phyloP scores from a whole-genome alignment of 345 rosid species.

The Murraya koenigii region DNA sequence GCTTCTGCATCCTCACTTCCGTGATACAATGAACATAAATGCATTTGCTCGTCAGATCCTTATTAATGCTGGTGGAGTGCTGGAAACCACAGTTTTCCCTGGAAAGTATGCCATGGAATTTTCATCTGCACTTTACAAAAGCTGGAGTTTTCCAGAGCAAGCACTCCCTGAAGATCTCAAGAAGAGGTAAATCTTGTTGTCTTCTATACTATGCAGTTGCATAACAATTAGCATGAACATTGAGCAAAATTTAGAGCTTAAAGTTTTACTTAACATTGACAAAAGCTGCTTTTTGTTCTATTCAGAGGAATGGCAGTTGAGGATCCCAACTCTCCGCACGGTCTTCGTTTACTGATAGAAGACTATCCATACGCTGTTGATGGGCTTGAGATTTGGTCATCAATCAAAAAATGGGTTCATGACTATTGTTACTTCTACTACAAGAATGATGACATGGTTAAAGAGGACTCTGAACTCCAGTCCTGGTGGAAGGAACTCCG shows the following conservation, averaged over 20 bases:
- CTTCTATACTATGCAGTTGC: background rate
- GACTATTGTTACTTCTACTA: conserved; percentile 57
- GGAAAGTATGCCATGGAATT: conserved; percentile 63
- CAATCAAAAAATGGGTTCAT: conserved; percentile 61
- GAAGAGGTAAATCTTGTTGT: conserved; percentile 45
- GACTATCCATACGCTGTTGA: conserved; percentile 82
- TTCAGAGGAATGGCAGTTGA: conserved; percentile 70
- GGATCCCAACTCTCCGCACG: conserved; percentile 52
- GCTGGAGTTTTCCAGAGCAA: conserved; percentile 64
- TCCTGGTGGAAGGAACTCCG: conserved; percentile 71
- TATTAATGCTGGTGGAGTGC: conserved; percentile 58
- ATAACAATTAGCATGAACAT: background rate
- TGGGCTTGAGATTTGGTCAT: conserved; percentile 74
- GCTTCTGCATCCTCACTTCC: conserved; percentile 79
- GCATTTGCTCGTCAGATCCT: conserved; percentile 57
- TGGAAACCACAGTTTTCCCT: conserved; percentile 64
- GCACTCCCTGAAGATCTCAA: conserved; percentile 73
- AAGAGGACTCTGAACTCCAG: conserved; percentile 55
- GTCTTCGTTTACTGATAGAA: conserved; percentile 50
- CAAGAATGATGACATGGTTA: conserved; percentile 43
- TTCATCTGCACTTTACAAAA: conserved; percentile 48
- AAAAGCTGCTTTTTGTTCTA: background rate
- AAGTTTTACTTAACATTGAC: background rate
- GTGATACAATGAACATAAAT: conserved; percentile 77
- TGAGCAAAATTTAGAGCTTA: background rate